Conservation (phyloP, 345 rosid species). For the Tarenaya hassleriana region DNA sequence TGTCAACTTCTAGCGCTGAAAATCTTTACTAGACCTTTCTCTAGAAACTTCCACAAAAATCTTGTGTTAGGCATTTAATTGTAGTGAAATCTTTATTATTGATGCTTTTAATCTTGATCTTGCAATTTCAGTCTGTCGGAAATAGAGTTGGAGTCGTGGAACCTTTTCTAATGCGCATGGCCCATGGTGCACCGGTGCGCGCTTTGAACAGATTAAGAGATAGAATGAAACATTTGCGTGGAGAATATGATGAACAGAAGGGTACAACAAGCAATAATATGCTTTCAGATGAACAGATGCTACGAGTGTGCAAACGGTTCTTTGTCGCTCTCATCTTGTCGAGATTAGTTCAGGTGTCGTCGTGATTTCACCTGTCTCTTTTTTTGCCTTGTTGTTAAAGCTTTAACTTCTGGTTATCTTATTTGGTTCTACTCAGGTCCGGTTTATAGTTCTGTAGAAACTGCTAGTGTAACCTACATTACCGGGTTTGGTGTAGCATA, state of each 20-base stretch:
- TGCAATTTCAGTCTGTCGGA: slow-evolving; percentile 77
- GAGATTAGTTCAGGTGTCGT: slow-evolving; percentile 78
- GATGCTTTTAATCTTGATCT: slow-evolving; percentile 18
- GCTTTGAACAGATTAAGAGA: slow-evolving; percentile 38
- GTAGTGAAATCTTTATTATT: slow-evolving; percentile 9
- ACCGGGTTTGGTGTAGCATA: slow-evolving; percentile 13
- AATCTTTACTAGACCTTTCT: too few species aligned
- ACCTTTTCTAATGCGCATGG: slow-evolving; percentile 98
- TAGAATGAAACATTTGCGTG: slow-evolving; percentile 31
- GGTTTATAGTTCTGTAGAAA: not conserved
- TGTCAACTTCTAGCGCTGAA: slow-evolving; percentile 8
- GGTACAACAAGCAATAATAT: slow-evolving; percentile 38
- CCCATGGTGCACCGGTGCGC: slow-evolving; percentile 83
- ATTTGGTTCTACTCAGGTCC: not conserved
- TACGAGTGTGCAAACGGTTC: slow-evolving; percentile 88
- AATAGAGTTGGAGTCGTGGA: slow-evolving; percentile 89
- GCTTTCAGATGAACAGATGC: slow-evolving; percentile 68
- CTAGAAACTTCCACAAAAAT: too few species aligned
- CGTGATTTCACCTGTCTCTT: slow-evolving; percentile 8
- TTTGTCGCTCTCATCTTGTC: slow-evolving; percentile 93
- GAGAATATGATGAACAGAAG: slow-evolving; percentile 35
- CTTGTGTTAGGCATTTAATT: slow-evolving; percentile 10
- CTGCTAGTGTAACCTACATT: slow-evolving; percentile 5
- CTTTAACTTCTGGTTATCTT: slow-evolving; percentile 7
- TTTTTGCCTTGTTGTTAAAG: slow-evolving; percentile 12